These are phyloP conservation scores for Pichia sporocuriosa DNA, from an alignment of 805 yeast species.

Conservation along the genomic window DNA sequence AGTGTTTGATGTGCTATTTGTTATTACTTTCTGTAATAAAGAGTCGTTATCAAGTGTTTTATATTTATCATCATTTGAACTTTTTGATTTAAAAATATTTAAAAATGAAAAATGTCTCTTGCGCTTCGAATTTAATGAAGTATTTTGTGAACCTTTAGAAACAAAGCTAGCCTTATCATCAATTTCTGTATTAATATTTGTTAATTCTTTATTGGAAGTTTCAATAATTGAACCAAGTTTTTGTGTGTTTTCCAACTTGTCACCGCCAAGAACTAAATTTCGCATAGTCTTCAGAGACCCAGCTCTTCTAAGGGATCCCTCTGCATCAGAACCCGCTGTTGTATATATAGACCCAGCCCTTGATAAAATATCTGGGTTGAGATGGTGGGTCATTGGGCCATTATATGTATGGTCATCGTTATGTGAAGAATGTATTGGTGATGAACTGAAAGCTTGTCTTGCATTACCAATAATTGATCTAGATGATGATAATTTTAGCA, in stretches of 20 bases:
- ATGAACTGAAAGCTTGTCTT: slow-evolving; percentile 17
- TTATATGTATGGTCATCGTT: neutral
- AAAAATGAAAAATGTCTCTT: slow-evolving; percentile 9
- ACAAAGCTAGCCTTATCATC: too few species aligned
- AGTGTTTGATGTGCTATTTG: slow-evolving; percentile 1
- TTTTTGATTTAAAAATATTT: slow-evolving; percentile 7
- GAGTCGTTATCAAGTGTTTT: neutral
- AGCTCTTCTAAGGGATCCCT: too few species aligned
- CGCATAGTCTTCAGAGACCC: too few species aligned
- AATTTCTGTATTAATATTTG: too few species aligned
- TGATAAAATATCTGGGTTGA: neutral
- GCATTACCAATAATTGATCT: slow-evolving; percentile 20
- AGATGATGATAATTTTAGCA: slow-evolving; percentile 23
- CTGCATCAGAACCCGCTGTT: too few species aligned
- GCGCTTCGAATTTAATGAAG: neutral
- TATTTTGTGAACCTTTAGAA: slow-evolving; percentile 3
- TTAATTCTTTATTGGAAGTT: too few species aligned
- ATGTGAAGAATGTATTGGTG: slow-evolving; percentile 2
- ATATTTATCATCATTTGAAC: neutral
- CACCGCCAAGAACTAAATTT: too few species aligned
- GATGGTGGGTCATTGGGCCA: too few species aligned
- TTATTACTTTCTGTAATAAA: neutral
- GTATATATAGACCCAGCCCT: neutral
- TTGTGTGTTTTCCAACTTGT: too few species aligned
- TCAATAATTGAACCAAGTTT: too few species aligned